These are phyloP conservation scores for Parathielavia appendiculata DNA, from an alignment of 495 filamentous ascomycete species.

Conservation along the genomic window DNA sequence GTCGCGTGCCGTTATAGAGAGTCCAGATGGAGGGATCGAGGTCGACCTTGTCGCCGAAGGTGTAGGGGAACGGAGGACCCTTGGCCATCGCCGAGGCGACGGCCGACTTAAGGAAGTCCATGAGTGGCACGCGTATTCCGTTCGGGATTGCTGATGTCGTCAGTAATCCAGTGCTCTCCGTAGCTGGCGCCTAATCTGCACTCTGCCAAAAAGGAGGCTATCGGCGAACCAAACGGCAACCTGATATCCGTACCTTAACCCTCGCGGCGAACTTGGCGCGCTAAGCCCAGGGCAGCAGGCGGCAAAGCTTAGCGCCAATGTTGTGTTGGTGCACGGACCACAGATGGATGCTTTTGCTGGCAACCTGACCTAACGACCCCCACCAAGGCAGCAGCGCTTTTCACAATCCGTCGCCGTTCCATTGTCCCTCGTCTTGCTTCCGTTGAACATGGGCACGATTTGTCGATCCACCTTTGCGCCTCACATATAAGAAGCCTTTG, in stretches of 20 bases:
- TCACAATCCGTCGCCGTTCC: too few species aligned
- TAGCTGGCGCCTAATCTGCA: too few species aligned
- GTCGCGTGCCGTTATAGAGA: slow-evolving; percentile 83
- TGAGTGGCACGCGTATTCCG: slow-evolving; percentile 29
- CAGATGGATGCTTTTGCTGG: too few species aligned
- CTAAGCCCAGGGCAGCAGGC: slow-evolving; percentile 15
- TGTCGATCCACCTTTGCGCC: too few species aligned
- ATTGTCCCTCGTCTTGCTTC: too few species aligned
- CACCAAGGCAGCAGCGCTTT: too few species aligned
- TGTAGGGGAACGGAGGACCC: slow-evolving; percentile 85
- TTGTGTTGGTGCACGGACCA: slow-evolving; percentile 12
- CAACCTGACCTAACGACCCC: too few species aligned
- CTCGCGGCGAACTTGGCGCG: slow-evolving; percentile 10
- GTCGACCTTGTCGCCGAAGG: slow-evolving; percentile 84
- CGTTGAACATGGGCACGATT: too few species aligned
- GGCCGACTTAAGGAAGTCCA: slow-evolving; percentile 98
- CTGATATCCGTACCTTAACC: slow-evolving; percentile 14
- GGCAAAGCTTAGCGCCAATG: not conserved
- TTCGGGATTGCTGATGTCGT: not conserved
- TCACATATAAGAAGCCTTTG: too few species aligned
- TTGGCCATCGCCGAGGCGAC: slow-evolving; percentile 95
- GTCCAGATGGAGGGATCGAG: slow-evolving; percentile 87
- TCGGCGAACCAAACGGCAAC: slow-evolving; percentile 4
- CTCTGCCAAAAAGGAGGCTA: slow-evolving; percentile 8
- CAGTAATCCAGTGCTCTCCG: not conserved